Evolutionary conservation across 495 filamentous ascomycete genomes (phyloP), one percentile per base, ranked within the genome.

Genomic region (Aspergillus sclerotioniger): DNA sequence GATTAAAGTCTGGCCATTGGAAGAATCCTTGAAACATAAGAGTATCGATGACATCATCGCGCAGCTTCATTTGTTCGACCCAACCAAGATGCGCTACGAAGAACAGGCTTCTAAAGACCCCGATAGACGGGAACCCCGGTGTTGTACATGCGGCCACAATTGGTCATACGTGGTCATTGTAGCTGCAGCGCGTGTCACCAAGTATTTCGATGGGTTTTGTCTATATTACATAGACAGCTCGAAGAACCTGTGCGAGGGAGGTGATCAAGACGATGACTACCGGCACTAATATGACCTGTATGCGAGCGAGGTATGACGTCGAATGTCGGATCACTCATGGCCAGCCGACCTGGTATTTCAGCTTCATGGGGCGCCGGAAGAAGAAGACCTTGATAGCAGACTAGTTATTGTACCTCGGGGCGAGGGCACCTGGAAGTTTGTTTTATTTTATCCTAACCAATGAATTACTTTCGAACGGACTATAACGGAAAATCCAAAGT

Each of bases 151-250:
- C 9, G 15, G 10, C 2, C 8, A 5, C 3, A 15, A 29, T 10
- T 49, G 46, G 46, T 13, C 0, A 2, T 3, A 3, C 13, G 10
- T 29, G 9, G 20, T 49, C 20, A 13, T 12, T 4, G 4, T 1
- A 1, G 54, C 9, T 2, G 29, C 6, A 12, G 28, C 9, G 0
- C 29, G 47, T 12, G 54, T 51, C 2, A 2, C 10, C 1, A 15
- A 44, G 1, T 51, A 57, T 33, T 57, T 57, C 15, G 19, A 51
- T 45, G 55, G 55, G 1, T 10, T 57, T 2, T 57, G 55, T 44
- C 35, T 57, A 10, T 47, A 57, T 35, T 57, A 47, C n/a, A 51
- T 57, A 47, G 35, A 21, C 20, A 43, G 13, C 13, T 43, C 47
- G 0, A 44, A 31, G 10, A 41, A 28, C 44, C 46, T 57, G 6